phyloP scores from a whole-genome alignment of 768 basidiomycete genomes.

The Lentinula raphanica region DNA sequence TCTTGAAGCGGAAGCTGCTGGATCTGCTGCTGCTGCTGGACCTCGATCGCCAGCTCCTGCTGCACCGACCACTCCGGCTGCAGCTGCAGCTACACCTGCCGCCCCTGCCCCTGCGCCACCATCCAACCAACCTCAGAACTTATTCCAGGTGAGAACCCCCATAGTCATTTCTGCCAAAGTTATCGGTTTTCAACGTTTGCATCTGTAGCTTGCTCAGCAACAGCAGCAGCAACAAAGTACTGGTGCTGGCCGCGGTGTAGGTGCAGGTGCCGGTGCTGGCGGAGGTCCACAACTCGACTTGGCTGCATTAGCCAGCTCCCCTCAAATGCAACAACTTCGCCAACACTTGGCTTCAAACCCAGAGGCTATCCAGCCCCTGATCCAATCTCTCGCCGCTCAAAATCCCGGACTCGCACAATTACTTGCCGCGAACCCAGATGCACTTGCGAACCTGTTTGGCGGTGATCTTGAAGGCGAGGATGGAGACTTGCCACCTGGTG shows the following conservation, averaged over 20 bases:
- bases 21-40: conserved; percentile 29
- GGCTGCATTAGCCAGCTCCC: conserved; percentile 51
- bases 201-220: conserved; percentile 59
- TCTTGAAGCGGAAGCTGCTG: conserved; percentile 46
- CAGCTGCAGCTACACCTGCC: conserved; percentile 27
- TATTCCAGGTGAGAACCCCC: conserved; percentile 63
- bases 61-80: conserved; percentile 27
- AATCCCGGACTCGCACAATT: conserved; percentile 75
- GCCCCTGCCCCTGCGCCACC: conserved; percentile 27
- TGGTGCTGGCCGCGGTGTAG: conserved; percentile 24
- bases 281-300: conserved; percentile 35
- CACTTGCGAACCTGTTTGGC: conserved; percentile 59
- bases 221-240: conserved; percentile 25
- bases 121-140: conserved; percentile 63
- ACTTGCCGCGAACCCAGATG: conserved; percentile 69
- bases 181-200: neutral
- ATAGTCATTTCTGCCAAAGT: neutral
- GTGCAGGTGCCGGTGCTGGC: conserved; percentile 27
- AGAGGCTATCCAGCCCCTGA: conserved; percentile 63
- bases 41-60: conserved; percentile 31
- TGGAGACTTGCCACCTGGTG: conserved; percentile 41
- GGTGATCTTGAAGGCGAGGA: conserved; percentile 35
- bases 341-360: conserved; percentile 75
- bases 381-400: conserved; percentile 72
- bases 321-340: conserved; percentile 69